Percentiles rank a stretch among this genome's conserved stretches.
These are phyloP conservation scores for Chionographis japonica DNA, from an alignment of 106 monocot genomes.

Conservation along the genomic window DNA sequence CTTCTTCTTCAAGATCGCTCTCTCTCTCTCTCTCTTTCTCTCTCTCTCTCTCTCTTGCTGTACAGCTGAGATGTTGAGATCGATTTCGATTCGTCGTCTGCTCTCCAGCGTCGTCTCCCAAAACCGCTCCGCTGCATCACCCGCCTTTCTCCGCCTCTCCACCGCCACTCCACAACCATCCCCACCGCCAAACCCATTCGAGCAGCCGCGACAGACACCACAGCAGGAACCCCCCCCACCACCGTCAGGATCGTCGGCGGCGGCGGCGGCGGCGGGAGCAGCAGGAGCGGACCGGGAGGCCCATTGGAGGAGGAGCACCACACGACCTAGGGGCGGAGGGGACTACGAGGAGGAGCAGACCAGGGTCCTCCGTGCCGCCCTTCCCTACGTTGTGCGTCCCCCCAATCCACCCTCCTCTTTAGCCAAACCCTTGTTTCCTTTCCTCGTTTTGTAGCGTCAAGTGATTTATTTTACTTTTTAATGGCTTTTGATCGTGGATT, in stretches of 20 bases:
- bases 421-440: too few species aligned
- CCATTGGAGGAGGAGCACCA: background rate
- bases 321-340: slow-evolving; percentile 5
- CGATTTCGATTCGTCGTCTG: slow-evolving; percentile 11
- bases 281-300: background rate
- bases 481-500: slow-evolving; percentile 1
- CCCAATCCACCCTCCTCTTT: background rate
- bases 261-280: background rate
- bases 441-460: too few species aligned
- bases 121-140: slow-evolving; percentile 6
- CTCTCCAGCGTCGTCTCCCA: slow-evolving; percentile 10
- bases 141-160: slow-evolving; percentile 14
- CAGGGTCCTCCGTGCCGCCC: slow-evolving; percentile 61
- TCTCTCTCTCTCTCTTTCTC: too few species aligned
- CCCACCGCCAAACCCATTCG: slow-evolving; percentile 10
- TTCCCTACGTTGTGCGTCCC: slow-evolving; percentile 53
- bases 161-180: slow-evolving; percentile 15
- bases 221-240: background rate
- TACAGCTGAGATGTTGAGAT: slow-evolving; percentile 10
- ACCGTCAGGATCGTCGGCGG: background rate
- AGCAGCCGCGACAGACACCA: background rate
- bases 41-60: too few species aligned
- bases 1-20: too few species aligned
- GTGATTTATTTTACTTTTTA: too few species aligned
- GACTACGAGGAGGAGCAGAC: slow-evolving; percentile 65